phyloP scores from a whole-genome alignment of 805 yeast species.

The Wickerhamiella hasegawae region DNA sequence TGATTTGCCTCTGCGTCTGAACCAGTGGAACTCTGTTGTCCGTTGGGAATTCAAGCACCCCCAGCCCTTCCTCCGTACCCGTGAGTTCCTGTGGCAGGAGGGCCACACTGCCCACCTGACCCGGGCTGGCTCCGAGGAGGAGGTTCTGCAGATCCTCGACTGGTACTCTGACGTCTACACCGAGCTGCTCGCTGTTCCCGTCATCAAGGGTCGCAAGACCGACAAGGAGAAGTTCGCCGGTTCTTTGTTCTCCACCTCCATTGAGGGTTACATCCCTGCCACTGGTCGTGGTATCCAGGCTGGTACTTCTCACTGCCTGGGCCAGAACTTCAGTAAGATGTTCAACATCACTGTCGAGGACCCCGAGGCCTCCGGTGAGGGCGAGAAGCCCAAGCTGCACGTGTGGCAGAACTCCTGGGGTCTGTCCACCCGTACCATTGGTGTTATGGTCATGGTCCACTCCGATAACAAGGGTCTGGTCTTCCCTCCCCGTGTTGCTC shows the following conservation, averaged over 20 bases:
- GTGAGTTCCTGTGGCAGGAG: constrained; percentile 99
- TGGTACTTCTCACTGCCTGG: constrained; percentile 95
- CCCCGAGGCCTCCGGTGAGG: constrained; percentile 51
- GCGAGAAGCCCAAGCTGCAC: constrained; percentile 63
- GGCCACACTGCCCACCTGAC: constrained; percentile 97
- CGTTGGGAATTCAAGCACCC: constrained; percentile 99
- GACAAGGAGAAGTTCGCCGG: constrained; percentile 98
- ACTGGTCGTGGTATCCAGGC: constrained; percentile 99
- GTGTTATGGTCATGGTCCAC: constrained; percentile 98
- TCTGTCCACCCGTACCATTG: constrained; percentile 91
- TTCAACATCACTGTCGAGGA: constrained; percentile 89
- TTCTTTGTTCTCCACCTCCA: constrained; percentile 87
- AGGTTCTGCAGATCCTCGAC: constrained; percentile 75
- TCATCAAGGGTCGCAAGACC: constrained; percentile 85
- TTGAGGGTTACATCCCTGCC: constrained; percentile 92
- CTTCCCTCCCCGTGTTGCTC: constrained; percentile 93
- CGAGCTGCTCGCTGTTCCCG: constrained; percentile 94
- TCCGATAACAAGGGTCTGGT: constrained; percentile 98
- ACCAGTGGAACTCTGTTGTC: constrained; percentile 99
- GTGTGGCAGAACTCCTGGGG: constrained; percentile 99
- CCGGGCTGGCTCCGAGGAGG: constrained; percentile 60
- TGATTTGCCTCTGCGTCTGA: constrained; percentile 87
- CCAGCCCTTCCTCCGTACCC: constrained; percentile 95
- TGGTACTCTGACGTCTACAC: constrained; percentile 73
- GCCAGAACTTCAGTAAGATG: constrained; percentile 98